Evolutionary conservation across 2,329 filamentous ascomycete species (phyloP).

Genomic region (Ophiognomonia clavigignenti-juglandacearum): DNA sequence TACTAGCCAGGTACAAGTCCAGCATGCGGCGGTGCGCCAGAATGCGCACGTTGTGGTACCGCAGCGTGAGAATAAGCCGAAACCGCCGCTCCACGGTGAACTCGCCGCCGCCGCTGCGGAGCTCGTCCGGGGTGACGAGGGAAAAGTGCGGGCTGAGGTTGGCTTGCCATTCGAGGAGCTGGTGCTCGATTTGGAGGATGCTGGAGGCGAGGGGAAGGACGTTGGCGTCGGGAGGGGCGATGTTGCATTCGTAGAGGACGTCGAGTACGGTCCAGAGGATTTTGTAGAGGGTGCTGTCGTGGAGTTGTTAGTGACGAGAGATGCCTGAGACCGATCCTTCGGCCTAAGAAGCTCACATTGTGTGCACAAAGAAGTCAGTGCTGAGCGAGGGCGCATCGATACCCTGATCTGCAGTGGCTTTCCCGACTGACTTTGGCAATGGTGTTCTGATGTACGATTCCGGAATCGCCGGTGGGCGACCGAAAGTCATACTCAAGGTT

Average conservation of each 20-base stretch:
- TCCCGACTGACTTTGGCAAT: constrained; percentile 22
- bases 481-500: constrained; percentile 47
- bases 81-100: constrained; percentile 26
- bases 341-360: constrained; percentile 24
- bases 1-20: constrained; percentile 18
- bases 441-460: constrained; percentile 36
- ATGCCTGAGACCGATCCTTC: too few relatives aligned
- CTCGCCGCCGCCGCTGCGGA: constrained; percentile 18
- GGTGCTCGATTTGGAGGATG: constrained; percentile 33
- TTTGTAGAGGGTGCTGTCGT: constrained; percentile 26
- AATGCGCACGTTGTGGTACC: constrained; percentile 29
- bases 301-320: background rate
- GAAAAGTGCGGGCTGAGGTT: constrained; percentile 25
- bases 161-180: constrained; percentile 32
- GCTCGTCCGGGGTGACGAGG: constrained; percentile 21
- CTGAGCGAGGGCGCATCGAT: constrained; percentile 11
- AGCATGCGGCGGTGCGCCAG: constrained; percentile 27
- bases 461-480: constrained; percentile 40
- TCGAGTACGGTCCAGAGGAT: constrained; percentile 33
- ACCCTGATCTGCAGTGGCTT: background rate
- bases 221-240: constrained; percentile 24
- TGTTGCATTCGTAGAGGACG: constrained; percentile 37
- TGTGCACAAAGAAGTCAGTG: constrained; percentile 27
- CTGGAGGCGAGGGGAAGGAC: constrained; percentile 23
- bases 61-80: constrained; percentile 32